Conservation (phyloP, 768 basidiomycete genomes). For the Amanita phalloides region DNA sequence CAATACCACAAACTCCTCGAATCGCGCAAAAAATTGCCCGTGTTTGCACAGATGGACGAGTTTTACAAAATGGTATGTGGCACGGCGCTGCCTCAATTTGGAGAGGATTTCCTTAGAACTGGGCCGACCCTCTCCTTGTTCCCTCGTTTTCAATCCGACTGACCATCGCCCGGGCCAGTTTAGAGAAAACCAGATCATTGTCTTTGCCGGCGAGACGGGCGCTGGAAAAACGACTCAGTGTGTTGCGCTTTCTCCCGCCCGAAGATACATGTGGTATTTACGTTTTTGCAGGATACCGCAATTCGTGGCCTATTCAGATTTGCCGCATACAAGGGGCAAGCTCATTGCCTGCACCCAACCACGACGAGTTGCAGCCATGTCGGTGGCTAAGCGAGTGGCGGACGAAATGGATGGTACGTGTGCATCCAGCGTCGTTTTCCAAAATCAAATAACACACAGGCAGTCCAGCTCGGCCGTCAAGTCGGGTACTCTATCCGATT, state of each 20-base stretch:
- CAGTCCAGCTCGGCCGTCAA: slow-evolving; percentile 74
- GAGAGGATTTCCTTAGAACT: slow-evolving; percentile 33
- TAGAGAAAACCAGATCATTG: slow-evolving; percentile 70
- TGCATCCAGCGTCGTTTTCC: neutral
- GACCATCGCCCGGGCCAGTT: slow-evolving; percentile 32
- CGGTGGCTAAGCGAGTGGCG: slow-evolving; percentile 84
- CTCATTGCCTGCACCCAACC: slow-evolving; percentile 94
- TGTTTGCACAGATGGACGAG: slow-evolving; percentile 86
- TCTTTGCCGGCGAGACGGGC: slow-evolving; percentile 91
- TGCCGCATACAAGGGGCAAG: slow-evolving; percentile 84
- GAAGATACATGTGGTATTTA: no score
- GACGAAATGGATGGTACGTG: slow-evolving; percentile 92
- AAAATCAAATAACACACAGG: neutral
- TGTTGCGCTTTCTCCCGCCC: no score
- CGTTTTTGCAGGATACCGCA: slow-evolving; percentile 99
- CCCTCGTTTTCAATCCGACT: slow-evolving; percentile 12
- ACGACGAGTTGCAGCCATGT: slow-evolving; percentile 82
- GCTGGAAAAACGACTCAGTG: slow-evolving; percentile 94
- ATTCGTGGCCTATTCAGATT: slow-evolving; percentile 88
- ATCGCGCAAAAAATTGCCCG: slow-evolving; percentile 80
- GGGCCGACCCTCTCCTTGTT: slow-evolving; percentile 22
- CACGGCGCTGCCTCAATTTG: slow-evolving; percentile 15
- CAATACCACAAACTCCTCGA: slow-evolving; percentile 84
- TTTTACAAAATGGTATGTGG: slow-evolving; percentile 79
- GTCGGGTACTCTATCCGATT: slow-evolving; percentile 93